Evolutionary conservation across 441 rosid species (phyloP), one percentile per base, ranked within the genome.

Genomic region (Kokia cookei): DNA sequence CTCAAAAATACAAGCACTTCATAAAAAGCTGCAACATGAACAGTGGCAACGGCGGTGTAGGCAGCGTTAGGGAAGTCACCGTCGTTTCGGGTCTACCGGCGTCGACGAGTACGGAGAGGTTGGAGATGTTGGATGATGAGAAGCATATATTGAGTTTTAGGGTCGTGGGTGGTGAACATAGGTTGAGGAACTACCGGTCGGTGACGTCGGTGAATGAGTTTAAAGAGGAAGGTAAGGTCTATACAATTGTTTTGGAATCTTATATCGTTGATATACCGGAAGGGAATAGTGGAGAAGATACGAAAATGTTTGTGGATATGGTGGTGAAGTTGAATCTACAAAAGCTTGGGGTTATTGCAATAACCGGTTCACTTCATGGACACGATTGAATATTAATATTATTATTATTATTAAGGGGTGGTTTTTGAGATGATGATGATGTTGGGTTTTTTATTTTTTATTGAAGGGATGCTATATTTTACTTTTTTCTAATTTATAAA

Each of bases 221-320:
- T 17, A 22, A 17, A 6, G 19, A n/a, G 14, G 24, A 53, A 53
- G 26, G 58, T 7, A 53, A 53, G 19, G 58, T 17, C 0, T 53
- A 53, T 10, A 53, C 58, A 7, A 7, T 53, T 17, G 58, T 53
- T 53, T 53, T 53, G 7, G 58, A 53, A 8, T 91, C 97, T 0
- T 93, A 91, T 75, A 74, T 77, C 4, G 98, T 93, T 32, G 98
- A 93, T 77, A 86, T 91, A 7, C 98, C 97, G 2, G 88, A 86
- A n/a, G 98, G 98, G 0, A 93, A 93, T 57, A 88, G 92, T 0
- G 88, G 63, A 17, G 93, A 81, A 61, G 98, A 93, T 76, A 87
- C 97, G 0, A 86, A 87, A 85, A 88, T 91, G 95, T 93, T 93
- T 43, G 93, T 76, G 32, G 98, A 93, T 62, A 93, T 97, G 48